These are phyloP conservation scores for Sugiyamaella japonica DNA, from an alignment of 1,139 yeast species.

Conservation along the genomic window DNA sequence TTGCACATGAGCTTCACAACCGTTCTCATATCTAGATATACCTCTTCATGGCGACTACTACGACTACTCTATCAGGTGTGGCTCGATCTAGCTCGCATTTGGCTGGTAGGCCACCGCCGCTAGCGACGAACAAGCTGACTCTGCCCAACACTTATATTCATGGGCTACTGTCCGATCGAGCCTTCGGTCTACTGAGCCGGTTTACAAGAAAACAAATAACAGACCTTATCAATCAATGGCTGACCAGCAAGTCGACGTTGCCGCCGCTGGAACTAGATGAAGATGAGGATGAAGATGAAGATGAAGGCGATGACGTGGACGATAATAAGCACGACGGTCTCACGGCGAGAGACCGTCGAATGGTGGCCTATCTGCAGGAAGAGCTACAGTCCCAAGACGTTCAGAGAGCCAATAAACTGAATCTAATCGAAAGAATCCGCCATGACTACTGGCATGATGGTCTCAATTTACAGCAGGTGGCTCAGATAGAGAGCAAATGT, in stretches of 20 bases:
- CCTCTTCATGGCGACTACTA: not conserved
- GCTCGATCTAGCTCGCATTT: not conserved
- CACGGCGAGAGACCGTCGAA: slow-evolving; percentile 8
- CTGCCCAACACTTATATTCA: slow-evolving; percentile 25
- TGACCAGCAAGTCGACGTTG: slow-evolving; percentile 20
- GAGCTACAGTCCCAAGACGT: slow-evolving; percentile 20
- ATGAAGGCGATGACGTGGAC: not conserved
- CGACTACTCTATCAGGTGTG: not conserved
- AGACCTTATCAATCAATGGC: slow-evolving; percentile 26
- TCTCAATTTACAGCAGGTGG: slow-evolving; percentile 63
- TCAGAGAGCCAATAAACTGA: slow-evolving; percentile 43
- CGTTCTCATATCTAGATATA: not conserved
- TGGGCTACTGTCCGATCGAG: slow-evolving; percentile 19
- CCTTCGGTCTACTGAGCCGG: slow-evolving; percentile 17
- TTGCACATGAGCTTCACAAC: not conserved
- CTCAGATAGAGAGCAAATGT: slow-evolving; percentile 68
- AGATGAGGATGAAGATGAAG: slow-evolving; percentile 10
- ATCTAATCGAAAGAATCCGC: slow-evolving; percentile 52
- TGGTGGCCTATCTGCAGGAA: slow-evolving; percentile 18
- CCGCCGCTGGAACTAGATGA: slow-evolving; percentile 22
- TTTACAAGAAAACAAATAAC: slow-evolving; percentile 20
- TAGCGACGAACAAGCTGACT: slow-evolving; percentile 14
- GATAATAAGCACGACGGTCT: slow-evolving; percentile 1
- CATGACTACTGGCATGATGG: slow-evolving; percentile 64
- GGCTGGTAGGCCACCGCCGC: not conserved